Conservation (phyloP, 768 basidiomycete genomes). For the Suillus clintonianus region DNA sequence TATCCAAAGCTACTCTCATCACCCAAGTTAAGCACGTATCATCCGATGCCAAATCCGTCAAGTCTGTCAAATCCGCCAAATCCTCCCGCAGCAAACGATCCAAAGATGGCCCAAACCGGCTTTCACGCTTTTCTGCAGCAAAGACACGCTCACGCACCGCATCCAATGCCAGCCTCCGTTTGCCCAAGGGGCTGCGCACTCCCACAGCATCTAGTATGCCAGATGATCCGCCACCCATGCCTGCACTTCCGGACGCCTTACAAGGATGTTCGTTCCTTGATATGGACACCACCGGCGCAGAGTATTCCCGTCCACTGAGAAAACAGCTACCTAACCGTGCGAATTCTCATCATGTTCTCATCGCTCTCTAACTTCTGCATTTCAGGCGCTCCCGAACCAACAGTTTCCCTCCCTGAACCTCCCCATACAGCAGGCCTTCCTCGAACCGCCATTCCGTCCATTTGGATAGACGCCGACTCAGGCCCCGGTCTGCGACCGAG, state of each 20-base stretch:
- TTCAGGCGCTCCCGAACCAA: conserved; percentile 19
- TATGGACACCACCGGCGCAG: conserved; percentile 33
- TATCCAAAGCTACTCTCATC: conserved; percentile 36
- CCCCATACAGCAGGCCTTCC: conserved; percentile 21
- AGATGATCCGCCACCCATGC: conserved; percentile 32
- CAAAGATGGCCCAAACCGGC: conserved; percentile 32
- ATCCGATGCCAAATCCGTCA: conserved; percentile 26
- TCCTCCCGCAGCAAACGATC: conserved; percentile 26
- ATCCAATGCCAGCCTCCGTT: conserved; percentile 67
- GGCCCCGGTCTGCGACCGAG: conserved; percentile 9
- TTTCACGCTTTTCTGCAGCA: conserved; percentile 60
- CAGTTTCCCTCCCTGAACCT: conserved; percentile 14
- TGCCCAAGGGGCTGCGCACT: conserved; percentile 43
- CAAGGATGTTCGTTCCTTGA: conserved; percentile 34
- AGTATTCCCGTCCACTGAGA: conserved; percentile 29
- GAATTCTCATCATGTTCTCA: neutral
- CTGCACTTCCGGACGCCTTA: conserved; percentile 20
- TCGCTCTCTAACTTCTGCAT: neutral
- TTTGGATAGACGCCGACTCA: conserved; percentile 51
- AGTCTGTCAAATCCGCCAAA: conserved; percentile 18
- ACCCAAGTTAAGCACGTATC: conserved; percentile 10
- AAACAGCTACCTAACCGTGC: conserved; percentile 18
- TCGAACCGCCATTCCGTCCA: conserved; percentile 41
- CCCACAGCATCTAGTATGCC: conserved; percentile 36
- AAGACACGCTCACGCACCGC: conserved; percentile 61